Conservation (phyloP, 2,329 filamentous ascomycete species). For the Colletotrichum tanaceti region DNA sequence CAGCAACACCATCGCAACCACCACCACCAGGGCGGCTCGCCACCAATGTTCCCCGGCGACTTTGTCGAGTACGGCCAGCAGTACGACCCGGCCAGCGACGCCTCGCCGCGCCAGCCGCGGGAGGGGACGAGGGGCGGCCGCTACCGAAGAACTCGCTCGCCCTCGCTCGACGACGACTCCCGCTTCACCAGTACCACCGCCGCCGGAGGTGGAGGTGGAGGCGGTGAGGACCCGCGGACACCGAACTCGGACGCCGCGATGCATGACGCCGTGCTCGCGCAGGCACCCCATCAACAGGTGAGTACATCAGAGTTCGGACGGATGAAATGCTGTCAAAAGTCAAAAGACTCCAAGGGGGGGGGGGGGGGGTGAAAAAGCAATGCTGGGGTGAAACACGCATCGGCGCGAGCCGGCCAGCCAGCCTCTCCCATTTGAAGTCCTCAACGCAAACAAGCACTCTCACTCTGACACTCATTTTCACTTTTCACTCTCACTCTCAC, state of each 20-base stretch:
- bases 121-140: slow-evolving; percentile 26
- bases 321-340: neutral
- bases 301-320: too few relatives aligned
- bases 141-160: slow-evolving; percentile 36
- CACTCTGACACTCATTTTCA: slow-evolving; percentile 3
- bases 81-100: slow-evolving; percentile 31
- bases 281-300: slow-evolving; percentile 36
- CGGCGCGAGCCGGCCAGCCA: neutral
- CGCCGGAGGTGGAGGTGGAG: slow-evolving; percentile 16
- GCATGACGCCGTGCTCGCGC: slow-evolving; percentile 39
- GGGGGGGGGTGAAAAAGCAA: slow-evolving; percentile 25
- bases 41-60: slow-evolving; percentile 36
- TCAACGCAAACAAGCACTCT: neutral
- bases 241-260: slow-evolving; percentile 24
- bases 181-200: slow-evolving; percentile 39
- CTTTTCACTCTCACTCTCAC: slow-evolving; percentile 2
- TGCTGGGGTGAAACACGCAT: neutral
- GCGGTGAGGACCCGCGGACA: slow-evolving; percentile 24
- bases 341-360: neutral
- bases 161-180: slow-evolving; percentile 38
- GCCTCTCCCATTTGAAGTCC: neutral
- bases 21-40: neutral
- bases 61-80: slow-evolving; percentile 35
- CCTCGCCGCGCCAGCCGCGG: slow-evolving; percentile 25
- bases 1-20: slow-evolving; percentile 16